phyloP scores from a whole-genome alignment of 192 early-diverging fungal genomes.

The Nowakowskiella sp. region DNA sequence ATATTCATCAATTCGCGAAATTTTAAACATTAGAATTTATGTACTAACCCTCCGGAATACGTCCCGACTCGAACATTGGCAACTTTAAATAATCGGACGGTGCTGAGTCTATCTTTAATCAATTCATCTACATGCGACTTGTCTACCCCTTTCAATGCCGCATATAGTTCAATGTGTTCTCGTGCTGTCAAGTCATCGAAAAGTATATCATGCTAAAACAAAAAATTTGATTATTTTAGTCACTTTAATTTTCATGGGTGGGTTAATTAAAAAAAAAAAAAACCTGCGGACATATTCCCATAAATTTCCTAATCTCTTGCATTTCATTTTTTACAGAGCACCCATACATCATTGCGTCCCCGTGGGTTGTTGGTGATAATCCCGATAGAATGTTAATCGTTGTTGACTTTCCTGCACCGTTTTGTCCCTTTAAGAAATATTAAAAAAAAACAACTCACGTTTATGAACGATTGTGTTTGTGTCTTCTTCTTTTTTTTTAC shows the following conservation, averaged over 20 bases:
- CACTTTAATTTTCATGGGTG: neutral
- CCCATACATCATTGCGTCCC: constrained; percentile 63
- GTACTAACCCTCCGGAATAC: constrained; percentile 57
- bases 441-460: no score
- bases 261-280: neutral
- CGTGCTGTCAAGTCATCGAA: constrained; percentile 66
- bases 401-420: constrained; percentile 71
- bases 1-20: no score
- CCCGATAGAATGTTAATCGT: constrained; percentile 79
- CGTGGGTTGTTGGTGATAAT: constrained; percentile 52
- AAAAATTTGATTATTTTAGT: constrained; percentile 6
- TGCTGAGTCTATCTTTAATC: constrained; percentile 58
- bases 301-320: constrained; percentile 55
- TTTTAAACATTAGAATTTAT: no score
- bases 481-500: no score
- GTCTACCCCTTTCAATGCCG: constrained; percentile 67
- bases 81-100: constrained; percentile 60
- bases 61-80: constrained; percentile 52
- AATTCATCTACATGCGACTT: constrained; percentile 37
- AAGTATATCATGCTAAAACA: constrained; percentile 65
- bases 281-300: constrained; percentile 78
- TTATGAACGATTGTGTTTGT: no score
- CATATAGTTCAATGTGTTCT: constrained; percentile 67
- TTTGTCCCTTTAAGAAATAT: no score
- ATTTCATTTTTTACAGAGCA: constrained; percentile 48